These are phyloP conservation scores for Ilex aquifolium DNA, from an alignment of 257 asterid species.

Conservation along the genomic window DNA sequence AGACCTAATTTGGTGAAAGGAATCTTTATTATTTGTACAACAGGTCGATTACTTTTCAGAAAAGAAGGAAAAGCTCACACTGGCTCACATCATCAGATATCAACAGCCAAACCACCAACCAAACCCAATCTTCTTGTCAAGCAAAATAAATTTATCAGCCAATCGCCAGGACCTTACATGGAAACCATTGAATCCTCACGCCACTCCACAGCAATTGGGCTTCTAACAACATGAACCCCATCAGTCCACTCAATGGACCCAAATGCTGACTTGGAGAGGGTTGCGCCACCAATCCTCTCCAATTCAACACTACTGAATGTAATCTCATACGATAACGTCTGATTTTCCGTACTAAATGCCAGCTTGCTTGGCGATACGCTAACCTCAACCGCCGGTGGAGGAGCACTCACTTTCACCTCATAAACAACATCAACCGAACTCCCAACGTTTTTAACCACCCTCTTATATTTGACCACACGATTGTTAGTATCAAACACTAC, in stretches of 20 bases:
- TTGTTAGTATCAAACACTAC: constrained; percentile 39
- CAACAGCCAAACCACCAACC: too few species aligned
- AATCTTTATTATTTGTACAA: too few species aligned
- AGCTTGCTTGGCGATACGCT: constrained; percentile 60
- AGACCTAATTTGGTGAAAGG: too few species aligned
- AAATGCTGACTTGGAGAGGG: constrained; percentile 31
- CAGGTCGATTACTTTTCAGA: too few species aligned
- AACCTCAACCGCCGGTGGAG: constrained; percentile 66
- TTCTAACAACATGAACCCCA: constrained; percentile 62
- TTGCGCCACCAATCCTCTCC: constrained; percentile 19
- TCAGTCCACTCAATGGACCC: constrained; percentile 87
- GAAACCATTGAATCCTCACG: constrained; percentile 30
- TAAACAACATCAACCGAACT: constrained; percentile 32
- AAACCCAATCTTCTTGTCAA: too few species aligned
- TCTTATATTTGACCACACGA: constrained; percentile 45
- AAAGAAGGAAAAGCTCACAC: too few species aligned
- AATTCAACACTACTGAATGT: constrained; percentile 38
- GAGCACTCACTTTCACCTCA: constrained; percentile 53
- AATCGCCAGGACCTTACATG: constrained; percentile 27
- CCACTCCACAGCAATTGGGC: constrained; percentile 72
- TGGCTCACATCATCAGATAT: too few species aligned
- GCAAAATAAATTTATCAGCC: too few species aligned
- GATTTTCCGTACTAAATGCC: constrained; percentile 36
- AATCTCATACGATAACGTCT: constrained; percentile 57
- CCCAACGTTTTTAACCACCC: constrained; percentile 78